Evolutionary conservation across 805 yeast species (phyloP).

Genomic region (Metschnikowia colocasiae): DNA sequence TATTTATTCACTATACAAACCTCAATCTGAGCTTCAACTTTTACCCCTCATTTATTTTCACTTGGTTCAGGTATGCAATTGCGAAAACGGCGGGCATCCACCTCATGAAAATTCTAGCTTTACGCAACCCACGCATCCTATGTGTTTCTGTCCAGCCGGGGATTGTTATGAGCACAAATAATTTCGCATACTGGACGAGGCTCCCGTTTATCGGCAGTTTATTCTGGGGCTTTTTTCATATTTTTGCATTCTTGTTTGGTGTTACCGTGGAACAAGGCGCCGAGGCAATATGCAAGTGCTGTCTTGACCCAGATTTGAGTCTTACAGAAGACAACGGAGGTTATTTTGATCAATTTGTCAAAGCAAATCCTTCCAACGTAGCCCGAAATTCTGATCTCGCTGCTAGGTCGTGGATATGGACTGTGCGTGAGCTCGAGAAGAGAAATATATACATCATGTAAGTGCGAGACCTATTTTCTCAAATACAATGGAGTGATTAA

Average conservation of each 20-base stretch:
- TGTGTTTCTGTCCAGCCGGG: slow-evolving; percentile 79
- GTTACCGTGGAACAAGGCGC: slow-evolving; percentile 71
- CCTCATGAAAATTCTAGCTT: slow-evolving; percentile 58
- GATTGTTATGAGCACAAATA: slow-evolving; percentile 74
- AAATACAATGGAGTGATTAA: not conserved
- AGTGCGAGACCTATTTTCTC: not conserved
- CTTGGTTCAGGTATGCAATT: slow-evolving; percentile 74
- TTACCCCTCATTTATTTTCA: slow-evolving; percentile 63
- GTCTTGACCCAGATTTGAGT: slow-evolving; percentile 50
- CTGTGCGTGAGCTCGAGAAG: slow-evolving; percentile 54
- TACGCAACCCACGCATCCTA: slow-evolving; percentile 61
- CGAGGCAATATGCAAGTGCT: slow-evolving; percentile 58
- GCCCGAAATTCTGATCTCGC: slow-evolving; percentile 58
- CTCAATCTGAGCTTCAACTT: slow-evolving; percentile 50
- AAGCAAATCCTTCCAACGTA: slow-evolving; percentile 50
- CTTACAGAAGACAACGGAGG: slow-evolving; percentile 63
- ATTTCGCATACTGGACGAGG: slow-evolving; percentile 73
- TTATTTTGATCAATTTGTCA: slow-evolving; percentile 50
- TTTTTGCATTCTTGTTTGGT: slow-evolving; percentile 67
- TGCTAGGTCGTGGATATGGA: slow-evolving; percentile 77
- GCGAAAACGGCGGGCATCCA: slow-evolving; percentile 81
- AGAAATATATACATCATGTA: slow-evolving; percentile 33
- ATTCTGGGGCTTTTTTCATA: slow-evolving; percentile 68
- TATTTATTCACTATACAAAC: slow-evolving; percentile 46
- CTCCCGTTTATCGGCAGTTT: slow-evolving; percentile 72